Conservation (phyloP, 2,329 filamentous ascomycete species). For the Metarhizium humberi region DNA sequence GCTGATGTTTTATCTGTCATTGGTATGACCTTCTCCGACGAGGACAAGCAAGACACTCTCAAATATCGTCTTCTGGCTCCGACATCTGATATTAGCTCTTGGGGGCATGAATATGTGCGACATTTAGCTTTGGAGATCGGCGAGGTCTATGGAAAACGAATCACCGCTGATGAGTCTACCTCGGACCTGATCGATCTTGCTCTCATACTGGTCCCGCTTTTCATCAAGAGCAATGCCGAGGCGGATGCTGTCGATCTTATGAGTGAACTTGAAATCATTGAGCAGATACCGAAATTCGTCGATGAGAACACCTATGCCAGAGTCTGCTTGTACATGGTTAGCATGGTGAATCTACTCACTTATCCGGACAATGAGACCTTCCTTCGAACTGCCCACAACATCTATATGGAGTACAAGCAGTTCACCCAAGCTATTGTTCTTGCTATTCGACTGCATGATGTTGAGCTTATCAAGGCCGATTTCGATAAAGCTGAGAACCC, state of each 20-base stretch:
- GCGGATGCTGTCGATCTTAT: conserved; percentile 95
- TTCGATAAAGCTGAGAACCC: conserved; percentile 74
- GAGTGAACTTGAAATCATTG: conserved; percentile 96
- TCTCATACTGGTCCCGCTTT: conserved; percentile 79
- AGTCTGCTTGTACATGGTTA: conserved; percentile 96
- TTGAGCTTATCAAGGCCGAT: conserved; percentile 70
- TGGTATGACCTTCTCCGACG: conserved; percentile 97
- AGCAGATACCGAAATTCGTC: conserved; percentile 77
- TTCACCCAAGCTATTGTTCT: conserved; percentile 88
- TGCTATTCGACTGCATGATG: conserved; percentile 86
- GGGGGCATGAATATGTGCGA: conserved; percentile 97
- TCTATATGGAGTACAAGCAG: conserved; percentile 90
- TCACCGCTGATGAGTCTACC: conserved; percentile 75
- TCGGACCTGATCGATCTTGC: conserved; percentile 82
- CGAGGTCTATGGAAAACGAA: conserved; percentile 80
- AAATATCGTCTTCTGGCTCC: conserved; percentile 90
- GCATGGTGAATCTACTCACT: conserved; percentile 95
- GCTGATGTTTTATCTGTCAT: conserved; percentile 96
- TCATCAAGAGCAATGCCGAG: conserved; percentile 94
- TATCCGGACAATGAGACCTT: conserved; percentile 97
- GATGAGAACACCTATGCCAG: conserved; percentile 90
- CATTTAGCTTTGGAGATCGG: conserved; percentile 94
- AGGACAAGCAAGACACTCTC: conserved; percentile 89
- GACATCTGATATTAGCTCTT: conserved; percentile 86
- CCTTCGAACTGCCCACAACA: conserved; percentile 81